A percentile compares a stretch with the other conserved stretches of the same genome.
Evolutionary conservation across 2,329 filamentous ascomycete genomes (phyloP).

Genomic region (Sporothrix pallida): DNA sequence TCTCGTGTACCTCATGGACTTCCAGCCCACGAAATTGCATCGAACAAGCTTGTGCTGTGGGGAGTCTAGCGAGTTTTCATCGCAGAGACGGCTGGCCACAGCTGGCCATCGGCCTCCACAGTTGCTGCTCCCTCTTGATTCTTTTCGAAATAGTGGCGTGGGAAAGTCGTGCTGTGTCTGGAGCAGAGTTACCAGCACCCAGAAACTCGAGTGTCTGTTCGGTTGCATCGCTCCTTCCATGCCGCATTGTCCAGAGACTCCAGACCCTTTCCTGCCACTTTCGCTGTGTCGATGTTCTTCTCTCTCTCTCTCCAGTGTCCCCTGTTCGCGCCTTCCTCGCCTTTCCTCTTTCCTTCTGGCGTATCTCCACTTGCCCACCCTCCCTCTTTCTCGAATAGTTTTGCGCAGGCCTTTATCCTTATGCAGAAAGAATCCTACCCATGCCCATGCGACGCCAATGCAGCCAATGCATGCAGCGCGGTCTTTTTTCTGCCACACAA

Average conservation of each 20-base stretch:
- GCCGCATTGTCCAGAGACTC: slow-evolving; percentile 13
- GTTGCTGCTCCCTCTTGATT: not conserved
- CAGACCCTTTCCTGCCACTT: not conserved
- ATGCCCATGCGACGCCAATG: slow-evolving; percentile 5
- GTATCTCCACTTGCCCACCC: not conserved
- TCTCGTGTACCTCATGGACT: not conserved
- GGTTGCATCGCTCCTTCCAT: slow-evolving; percentile 8
- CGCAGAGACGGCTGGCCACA: not conserved
- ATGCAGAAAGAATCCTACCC: slow-evolving; percentile 6
- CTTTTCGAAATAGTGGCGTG: not conserved
- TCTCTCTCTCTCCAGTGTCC: not conserved
- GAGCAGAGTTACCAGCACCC: not conserved
- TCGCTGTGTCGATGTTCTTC: not conserved
- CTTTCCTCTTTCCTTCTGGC: not conserved
- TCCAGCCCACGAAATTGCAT: slow-evolving; percentile 4
- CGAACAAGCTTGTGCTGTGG: slow-evolving; percentile 15
- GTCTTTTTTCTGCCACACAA: not conserved
- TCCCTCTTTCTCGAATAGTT: not conserved
- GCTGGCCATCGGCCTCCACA: slow-evolving; percentile 16
- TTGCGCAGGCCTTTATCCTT: not conserved
- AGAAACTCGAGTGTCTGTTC: not conserved
- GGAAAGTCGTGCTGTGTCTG: not conserved
- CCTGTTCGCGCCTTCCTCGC: slow-evolving; percentile 13
- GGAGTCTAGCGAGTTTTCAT: slow-evolving; percentile 3
- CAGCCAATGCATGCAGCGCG: not conserved